Conservation (phyloP, 1,284 basidiomycete species). For the Omphalotus olearius region DNA sequence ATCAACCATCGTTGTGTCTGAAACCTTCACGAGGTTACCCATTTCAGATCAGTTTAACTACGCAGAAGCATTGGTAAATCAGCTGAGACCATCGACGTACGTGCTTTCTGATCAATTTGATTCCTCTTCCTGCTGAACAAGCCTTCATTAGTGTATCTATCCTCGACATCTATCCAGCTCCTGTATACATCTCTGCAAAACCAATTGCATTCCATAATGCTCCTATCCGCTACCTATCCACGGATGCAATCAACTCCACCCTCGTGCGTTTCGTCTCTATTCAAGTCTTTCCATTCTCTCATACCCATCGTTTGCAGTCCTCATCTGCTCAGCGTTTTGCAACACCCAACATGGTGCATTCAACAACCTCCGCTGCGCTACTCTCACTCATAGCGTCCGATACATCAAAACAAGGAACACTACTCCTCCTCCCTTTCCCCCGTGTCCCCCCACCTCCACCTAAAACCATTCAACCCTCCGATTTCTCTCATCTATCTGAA, state of each 20-base stretch:
- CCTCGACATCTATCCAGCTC: constrained; percentile 50
- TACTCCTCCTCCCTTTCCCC: constrained; percentile 50
- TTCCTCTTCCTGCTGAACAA: constrained; percentile 4
- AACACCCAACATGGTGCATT: constrained; percentile 57
- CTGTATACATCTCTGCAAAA: constrained; percentile 43
- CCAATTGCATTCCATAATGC: constrained; percentile 35
- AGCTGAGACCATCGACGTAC: constrained; percentile 46
- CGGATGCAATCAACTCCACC: constrained; percentile 18
- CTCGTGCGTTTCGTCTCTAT: constrained; percentile 19
- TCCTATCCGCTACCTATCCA: constrained; percentile 53
- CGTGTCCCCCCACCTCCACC: constrained; percentile 39
- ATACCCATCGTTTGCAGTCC: constrained; percentile 15
- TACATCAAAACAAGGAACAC: constrained; percentile 18
- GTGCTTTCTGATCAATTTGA: constrained; percentile 1
- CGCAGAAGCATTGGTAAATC: constrained; percentile 36
- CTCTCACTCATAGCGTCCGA: constrained; percentile 30
- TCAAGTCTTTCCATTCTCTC: neutral
- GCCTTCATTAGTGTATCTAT: constrained; percentile 36
- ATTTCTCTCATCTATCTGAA: constrained; percentile 26
- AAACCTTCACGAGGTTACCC: constrained; percentile 46
- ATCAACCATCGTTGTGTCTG: constrained; percentile 47
- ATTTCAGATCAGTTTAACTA: constrained; percentile 49
- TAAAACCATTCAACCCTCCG: constrained; percentile 27
- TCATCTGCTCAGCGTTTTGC: constrained; percentile 33
- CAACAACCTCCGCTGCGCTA: constrained; percentile 49